Base-by-base conservation (phyloP, 2,329 filamentous ascomycete genomes). In the Capronia epimyces region DNA sequence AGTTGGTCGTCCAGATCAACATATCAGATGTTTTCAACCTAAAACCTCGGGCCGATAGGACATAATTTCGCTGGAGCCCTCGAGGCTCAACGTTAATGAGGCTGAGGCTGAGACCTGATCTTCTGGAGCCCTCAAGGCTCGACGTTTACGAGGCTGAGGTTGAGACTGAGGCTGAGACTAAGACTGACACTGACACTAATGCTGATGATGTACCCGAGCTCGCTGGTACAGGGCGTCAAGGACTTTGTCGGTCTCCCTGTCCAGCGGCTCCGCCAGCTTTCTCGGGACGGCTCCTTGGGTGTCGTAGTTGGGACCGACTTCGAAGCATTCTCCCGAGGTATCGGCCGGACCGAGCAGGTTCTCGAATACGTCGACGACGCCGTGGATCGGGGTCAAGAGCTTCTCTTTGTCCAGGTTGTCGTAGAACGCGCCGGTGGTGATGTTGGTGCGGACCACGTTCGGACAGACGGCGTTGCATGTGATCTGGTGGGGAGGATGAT, bases 401-500 rank as follows among this genome's bases (percentile, higher is more conserved):
- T 63, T 62, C 43, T 63, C 50, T 10, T 55, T 55, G 29, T 70
- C 67, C 31, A 71, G 46, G 12, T 49, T 52, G 18, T 71, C 64
- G 50, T 72, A 74, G 57, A 74, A 73, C 0, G 43, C 49, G 2
- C 55, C 46, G 0, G 63, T 64, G 2, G 68, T 69, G 42, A 74
- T 71, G 27, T 60, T 63, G 2, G 71, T 73, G 6, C 66, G 62
- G 9, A 71, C 64, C 9, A 71, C 67, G 46, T 69, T 68, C 3
- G 71, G 71, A 54, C 66, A 69, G 16, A 73, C 62, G 4, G 71
- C 69, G 51, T 72, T 73, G 8, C 74, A 50, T 1, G 67, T 68
- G 24, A 75, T 73, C 6, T 34, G 31, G 9, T 15, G 25, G 25
- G 6, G 25, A 27, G 25, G 25, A 6, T 10, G 25, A 27, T 27